phyloP scores from a whole-genome alignment of 225 moss, liverwort and hornwort genomes.

The Antitrichia curtipendula region DNA sequence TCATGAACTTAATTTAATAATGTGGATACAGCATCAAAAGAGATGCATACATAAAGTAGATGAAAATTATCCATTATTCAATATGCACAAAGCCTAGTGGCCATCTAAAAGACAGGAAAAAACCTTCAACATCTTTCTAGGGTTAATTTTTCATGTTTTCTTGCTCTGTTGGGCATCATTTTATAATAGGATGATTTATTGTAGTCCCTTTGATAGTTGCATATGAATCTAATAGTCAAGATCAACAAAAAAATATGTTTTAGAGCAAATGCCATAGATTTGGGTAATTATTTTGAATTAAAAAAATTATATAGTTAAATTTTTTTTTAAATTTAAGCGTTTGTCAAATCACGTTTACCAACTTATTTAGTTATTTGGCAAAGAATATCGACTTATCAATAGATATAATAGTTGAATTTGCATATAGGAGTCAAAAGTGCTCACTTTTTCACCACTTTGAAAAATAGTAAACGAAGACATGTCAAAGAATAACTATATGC shows the following conservation, averaged over 20 bases:
- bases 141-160: rapidly evolving
- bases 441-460: not conserved
- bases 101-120: not conserved
- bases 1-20: not conserved
- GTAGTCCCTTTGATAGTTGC: rapidly evolving
- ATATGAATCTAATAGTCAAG: not conserved
- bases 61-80: not conserved
- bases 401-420: not conserved
- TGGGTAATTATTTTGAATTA: not conserved
- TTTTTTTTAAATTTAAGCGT: not conserved
- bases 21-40: not conserved
- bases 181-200: not conserved
- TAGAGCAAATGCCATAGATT: not conserved
- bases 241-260: not conserved
- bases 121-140: rapidly evolving
- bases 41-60: not conserved
- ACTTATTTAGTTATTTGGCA: not conserved
- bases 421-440: not conserved
- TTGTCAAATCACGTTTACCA: not conserved
- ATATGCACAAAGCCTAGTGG: not conserved
- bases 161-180: not conserved
- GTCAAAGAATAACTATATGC: too few relatives aligned
- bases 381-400: not conserved
- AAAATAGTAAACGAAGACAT: too few relatives aligned
- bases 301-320: too few relatives aligned